These are phyloP conservation scores for Knoxdaviesia proteae DNA, from an alignment of 2,329 filamentous ascomycete genomes.

Conservation along the genomic window DNA sequence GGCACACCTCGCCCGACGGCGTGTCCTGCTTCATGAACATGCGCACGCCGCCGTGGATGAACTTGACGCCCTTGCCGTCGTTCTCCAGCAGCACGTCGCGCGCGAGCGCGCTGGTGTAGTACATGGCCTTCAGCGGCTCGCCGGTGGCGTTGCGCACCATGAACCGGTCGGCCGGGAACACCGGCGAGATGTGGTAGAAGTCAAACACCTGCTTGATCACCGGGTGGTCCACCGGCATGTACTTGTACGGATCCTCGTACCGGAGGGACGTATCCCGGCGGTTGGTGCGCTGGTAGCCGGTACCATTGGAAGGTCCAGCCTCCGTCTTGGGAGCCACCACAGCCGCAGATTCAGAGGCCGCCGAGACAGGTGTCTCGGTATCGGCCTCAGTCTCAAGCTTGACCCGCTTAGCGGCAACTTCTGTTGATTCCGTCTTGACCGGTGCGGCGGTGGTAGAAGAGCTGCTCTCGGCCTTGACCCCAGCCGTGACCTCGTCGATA, in stretches of 20 bases:
- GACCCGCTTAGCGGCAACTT: not conserved
- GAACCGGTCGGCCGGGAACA: slow-evolving; percentile 79
- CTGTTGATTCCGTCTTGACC: not conserved
- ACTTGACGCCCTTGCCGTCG: slow-evolving; percentile 78
- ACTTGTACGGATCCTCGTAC: slow-evolving; percentile 83
- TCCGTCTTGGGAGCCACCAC: not conserved
- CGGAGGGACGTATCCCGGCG: slow-evolving; percentile 24
- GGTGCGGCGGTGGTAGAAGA: too few relatives aligned
- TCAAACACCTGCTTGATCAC: slow-evolving; percentile 58
- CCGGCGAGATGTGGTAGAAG: slow-evolving; percentile 68
- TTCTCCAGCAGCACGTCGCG: slow-evolving; percentile 74
- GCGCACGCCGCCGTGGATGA: slow-evolving; percentile 90
- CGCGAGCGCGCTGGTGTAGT: slow-evolving; percentile 75
- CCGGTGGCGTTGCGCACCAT: slow-evolving; percentile 89
- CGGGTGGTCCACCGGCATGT: slow-evolving; percentile 50
- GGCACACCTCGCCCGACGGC: slow-evolving; percentile 66
- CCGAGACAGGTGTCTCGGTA: slow-evolving; percentile 1
- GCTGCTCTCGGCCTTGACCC: too few relatives aligned
- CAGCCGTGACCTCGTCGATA: too few relatives aligned
- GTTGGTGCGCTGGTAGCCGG: not conserved
- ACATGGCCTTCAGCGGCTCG: slow-evolving; percentile 80
- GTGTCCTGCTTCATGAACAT: slow-evolving; percentile 99
- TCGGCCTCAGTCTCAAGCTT: slow-evolving; percentile 2
- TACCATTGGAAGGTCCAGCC: slow-evolving; percentile 1
- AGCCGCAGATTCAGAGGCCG: not conserved